Conservation (phyloP, 192 early-diverging fungal species). For the Allomyces arbusculus region DNA sequence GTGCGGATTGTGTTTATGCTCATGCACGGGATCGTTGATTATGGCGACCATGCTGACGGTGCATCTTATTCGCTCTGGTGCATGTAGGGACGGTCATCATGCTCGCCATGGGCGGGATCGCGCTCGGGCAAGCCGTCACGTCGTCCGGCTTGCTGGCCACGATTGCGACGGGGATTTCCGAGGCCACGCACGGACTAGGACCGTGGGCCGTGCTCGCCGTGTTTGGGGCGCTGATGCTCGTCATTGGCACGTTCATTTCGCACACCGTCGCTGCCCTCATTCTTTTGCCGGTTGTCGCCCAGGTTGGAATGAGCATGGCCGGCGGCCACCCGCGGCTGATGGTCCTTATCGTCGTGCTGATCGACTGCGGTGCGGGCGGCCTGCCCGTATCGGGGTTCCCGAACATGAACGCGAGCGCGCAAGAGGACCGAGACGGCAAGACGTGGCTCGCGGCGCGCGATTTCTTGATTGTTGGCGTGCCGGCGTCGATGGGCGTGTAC, state of each 20-base stretch:
- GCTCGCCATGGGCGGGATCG: constrained; percentile 82
- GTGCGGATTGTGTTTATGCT: constrained; percentile 4
- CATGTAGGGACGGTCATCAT: no score
- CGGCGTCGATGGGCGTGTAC: constrained; percentile 9
- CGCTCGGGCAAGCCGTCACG: constrained; percentile 77
- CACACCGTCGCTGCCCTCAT: constrained; percentile 92
- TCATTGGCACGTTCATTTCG: constrained; percentile 79
- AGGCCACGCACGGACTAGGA: constrained; percentile 37
- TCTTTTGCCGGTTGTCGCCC: constrained; percentile 75
- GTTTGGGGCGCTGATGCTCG: constrained; percentile 56
- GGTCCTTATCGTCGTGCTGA: constrained; percentile 61
- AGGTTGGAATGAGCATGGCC: constrained; percentile 57
- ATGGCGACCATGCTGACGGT: constrained; percentile 35
- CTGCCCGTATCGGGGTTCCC: constrained; percentile 87
- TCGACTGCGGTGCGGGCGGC: constrained; percentile 79
- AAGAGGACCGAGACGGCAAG: constrained; percentile 69
- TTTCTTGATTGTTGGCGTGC: constrained; percentile 66
- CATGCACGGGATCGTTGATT: no score
- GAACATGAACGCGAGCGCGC: constrained; percentile 89
- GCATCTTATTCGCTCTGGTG: no score
- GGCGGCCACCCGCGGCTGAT: constrained; percentile 59
- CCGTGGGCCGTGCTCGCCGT: constrained; percentile 51
- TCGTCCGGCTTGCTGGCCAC: constrained; percentile 61
- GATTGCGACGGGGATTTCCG: constrained; percentile 48
- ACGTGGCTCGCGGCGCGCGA: constrained; percentile 64